phyloP scores from a whole-genome alignment of 2,329 filamentous ascomycete species.

The Elsinoe arachidis region DNA sequence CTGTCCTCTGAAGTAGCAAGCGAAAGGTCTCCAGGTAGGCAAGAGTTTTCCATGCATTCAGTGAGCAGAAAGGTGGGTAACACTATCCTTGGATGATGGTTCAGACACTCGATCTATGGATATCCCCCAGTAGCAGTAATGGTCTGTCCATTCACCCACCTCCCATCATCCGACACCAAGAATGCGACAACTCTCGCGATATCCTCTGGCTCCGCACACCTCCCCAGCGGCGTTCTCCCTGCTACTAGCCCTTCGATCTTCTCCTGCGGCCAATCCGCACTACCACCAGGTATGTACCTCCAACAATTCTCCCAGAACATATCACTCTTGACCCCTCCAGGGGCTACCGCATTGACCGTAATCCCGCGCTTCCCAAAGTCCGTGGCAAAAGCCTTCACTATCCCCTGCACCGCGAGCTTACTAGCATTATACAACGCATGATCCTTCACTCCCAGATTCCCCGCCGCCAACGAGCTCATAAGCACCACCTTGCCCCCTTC shows the following conservation, averaged over 20 bases:
- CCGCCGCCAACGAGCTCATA: constrained; percentile 34
- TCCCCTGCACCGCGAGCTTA: constrained; percentile 54
- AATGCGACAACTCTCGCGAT: constrained; percentile 38
- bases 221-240: constrained; percentile 35
- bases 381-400: constrained; percentile 47
- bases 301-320: constrained; percentile 34
- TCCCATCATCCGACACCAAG: constrained; percentile 33
- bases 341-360: constrained; percentile 44
- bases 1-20: too few relatives aligned
- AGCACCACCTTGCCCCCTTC: constrained; percentile 44
- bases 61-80: too few relatives aligned
- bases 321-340: constrained; percentile 49
- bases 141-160: constrained; percentile 43
- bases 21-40: too few relatives aligned
- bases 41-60: too few relatives aligned
- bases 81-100: too few relatives aligned
- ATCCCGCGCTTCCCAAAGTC: constrained; percentile 47
- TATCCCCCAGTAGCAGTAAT: constrained; percentile 38
- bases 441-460: constrained; percentile 23
- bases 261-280: constrained; percentile 23
- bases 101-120: background rate
- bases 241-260: constrained; percentile 37
- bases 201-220: constrained; percentile 43
- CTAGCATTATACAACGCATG: constrained; percentile 48
- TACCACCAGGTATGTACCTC: constrained; percentile 32